Conservation (phyloP, 2,329 filamentous ascomycete species). For the Fusarium chaquense region DNA sequence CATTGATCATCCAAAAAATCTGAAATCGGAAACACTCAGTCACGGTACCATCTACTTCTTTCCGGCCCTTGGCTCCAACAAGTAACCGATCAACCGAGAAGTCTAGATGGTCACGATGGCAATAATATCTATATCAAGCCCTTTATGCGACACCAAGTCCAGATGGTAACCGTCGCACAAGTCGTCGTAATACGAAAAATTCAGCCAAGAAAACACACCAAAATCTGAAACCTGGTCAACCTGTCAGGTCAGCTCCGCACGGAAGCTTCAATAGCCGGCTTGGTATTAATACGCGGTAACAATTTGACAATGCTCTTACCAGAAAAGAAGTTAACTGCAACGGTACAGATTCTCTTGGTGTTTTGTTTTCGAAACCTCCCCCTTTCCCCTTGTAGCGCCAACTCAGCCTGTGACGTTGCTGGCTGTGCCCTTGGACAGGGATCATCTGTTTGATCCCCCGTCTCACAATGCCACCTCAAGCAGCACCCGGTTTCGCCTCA, state of each 20-base stretch:
- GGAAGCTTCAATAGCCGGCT: constrained; percentile 31
- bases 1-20: not conserved
- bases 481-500: constrained; percentile 44
- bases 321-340: not conserved
- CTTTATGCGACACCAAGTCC: not conserved
- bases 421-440: constrained; percentile 11
- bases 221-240: constrained; percentile 20
- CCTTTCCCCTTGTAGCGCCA: not conserved
- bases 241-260: constrained; percentile 5
- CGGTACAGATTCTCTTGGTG: not conserved
- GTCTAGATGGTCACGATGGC: not conserved
- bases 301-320: no score
- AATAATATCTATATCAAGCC: not conserved
- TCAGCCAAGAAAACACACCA: not conserved
- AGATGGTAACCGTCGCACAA: not conserved
- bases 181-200: constrained; percentile 1
- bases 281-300: constrained; percentile 4
- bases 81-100: not conserved
- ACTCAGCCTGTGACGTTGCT: not conserved
- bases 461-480: constrained; percentile 42
- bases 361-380: constrained; percentile 4
- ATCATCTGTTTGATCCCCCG: constrained; percentile 39
- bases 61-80: not conserved
- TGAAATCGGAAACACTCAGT: constrained; percentile 1
- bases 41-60: not conserved